A percentile compares a stretch with the other conserved stretches of the same genome.
Conservation (phyloP, 148 eudicot genomes). For the Beta vulgaris region DNA sequence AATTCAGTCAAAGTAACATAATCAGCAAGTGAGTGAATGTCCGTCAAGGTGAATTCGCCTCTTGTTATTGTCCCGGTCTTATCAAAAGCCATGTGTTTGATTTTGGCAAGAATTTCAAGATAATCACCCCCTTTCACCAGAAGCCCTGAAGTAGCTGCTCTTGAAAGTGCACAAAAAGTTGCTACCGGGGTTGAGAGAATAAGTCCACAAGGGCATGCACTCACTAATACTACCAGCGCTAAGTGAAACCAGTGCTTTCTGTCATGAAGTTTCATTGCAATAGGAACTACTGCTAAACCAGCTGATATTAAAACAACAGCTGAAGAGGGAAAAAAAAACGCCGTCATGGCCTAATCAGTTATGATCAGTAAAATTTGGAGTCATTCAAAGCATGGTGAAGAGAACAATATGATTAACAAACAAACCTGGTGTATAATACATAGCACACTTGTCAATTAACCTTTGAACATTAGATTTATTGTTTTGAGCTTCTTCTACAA, state of each 20-base stretch:
- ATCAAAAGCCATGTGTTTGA: slow-evolving; percentile 75
- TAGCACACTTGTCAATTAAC: slow-evolving; percentile 70
- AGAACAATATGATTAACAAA: no score
- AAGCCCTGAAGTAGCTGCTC: slow-evolving; percentile 77
- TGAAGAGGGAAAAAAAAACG: slow-evolving; percentile 33
- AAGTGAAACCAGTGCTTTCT: slow-evolving; percentile 57
- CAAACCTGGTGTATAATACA: slow-evolving; percentile 89
- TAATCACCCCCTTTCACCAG: slow-evolving; percentile 86
- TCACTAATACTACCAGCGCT: slow-evolving; percentile 76
- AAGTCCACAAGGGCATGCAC: slow-evolving; percentile 96
- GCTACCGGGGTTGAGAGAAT: slow-evolving; percentile 92
- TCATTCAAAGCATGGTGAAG: no score
- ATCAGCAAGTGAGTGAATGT: slow-evolving; percentile 42
- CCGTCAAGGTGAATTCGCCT: slow-evolving; percentile 66
- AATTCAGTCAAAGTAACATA: slow-evolving; percentile 43
- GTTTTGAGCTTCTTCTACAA: slow-evolving; percentile 90
- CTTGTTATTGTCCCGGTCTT: slow-evolving; percentile 91
- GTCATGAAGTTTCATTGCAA: slow-evolving; percentile 49
- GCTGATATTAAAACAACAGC: slow-evolving; percentile 64
- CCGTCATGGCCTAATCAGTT: background rate
- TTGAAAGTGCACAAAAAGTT: slow-evolving; percentile 84
- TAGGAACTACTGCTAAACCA: slow-evolving; percentile 56
- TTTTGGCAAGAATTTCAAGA: slow-evolving; percentile 67
- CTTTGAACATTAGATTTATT: slow-evolving; percentile 68
- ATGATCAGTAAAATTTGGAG: no score